Evolutionary conservation across 2,329 filamentous ascomycete genomes (phyloP).

Genomic region (Aspergillus aculeatus): DNA sequence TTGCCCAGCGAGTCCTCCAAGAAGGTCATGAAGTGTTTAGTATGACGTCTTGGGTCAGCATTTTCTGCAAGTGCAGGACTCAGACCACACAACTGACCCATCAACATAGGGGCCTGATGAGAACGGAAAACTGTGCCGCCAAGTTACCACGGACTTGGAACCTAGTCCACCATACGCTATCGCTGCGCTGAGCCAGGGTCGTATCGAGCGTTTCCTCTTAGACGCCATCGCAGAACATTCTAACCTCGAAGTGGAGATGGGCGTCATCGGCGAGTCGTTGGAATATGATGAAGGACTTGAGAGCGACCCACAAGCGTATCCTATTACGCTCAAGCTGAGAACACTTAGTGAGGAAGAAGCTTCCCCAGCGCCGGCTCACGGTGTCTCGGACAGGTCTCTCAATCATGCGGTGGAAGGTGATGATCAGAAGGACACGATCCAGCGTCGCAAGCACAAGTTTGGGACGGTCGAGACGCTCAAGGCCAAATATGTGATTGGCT

Average conservation of each 20-base stretch:
- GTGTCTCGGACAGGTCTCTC: slow-evolving; percentile 56
- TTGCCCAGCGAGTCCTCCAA: slow-evolving; percentile 62
- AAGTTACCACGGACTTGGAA: slow-evolving; percentile 60
- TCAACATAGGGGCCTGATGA: slow-evolving; percentile 37
- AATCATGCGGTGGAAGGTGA: slow-evolving; percentile 59
- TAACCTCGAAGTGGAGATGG: slow-evolving; percentile 58
- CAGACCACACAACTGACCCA: background rate
- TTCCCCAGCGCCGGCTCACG: slow-evolving; percentile 32
- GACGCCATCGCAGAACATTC: slow-evolving; percentile 58
- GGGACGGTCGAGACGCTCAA: slow-evolving; percentile 42
- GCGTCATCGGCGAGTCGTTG: slow-evolving; percentile 57
- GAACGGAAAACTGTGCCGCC: slow-evolving; percentile 57
- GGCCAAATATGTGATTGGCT: slow-evolving; percentile 64
- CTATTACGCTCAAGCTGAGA: slow-evolving; percentile 59
- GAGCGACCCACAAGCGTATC: slow-evolving; percentile 54
- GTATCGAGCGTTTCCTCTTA: slow-evolving; percentile 66
- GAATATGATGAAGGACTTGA: slow-evolving; percentile 53
- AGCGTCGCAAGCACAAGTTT: slow-evolving; percentile 8
- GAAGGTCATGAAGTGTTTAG: slow-evolving; percentile 69
- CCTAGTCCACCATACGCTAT: slow-evolving; percentile 56
- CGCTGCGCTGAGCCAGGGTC: slow-evolving; percentile 67
- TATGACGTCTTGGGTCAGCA: slow-evolving; percentile 50
- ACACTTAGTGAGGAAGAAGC: slow-evolving; percentile 60
- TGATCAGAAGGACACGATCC: slow-evolving; percentile 56
- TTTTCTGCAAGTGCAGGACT: background rate